phyloP scores from a whole-genome alignment of 805 yeast genomes.

The Starmerella davenportii region DNA sequence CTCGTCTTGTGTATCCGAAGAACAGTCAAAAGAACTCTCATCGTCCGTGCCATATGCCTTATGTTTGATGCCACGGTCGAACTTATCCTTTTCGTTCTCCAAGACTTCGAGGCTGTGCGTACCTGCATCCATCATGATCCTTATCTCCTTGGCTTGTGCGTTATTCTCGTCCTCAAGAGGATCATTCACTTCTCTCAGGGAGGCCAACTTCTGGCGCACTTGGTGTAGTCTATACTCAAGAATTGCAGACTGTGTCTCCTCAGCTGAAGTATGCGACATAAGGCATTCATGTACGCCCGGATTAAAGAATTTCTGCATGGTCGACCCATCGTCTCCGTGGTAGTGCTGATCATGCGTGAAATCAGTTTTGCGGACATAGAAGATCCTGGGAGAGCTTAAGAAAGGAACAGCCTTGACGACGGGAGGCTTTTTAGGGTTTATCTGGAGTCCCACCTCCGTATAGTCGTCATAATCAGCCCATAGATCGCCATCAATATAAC shows the following conservation, averaged over 20 bases:
- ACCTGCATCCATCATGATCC: slow-evolving; percentile 5
- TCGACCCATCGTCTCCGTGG: slow-evolving; percentile 17
- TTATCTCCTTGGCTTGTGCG: slow-evolving; percentile 3
- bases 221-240: slow-evolving; percentile 19
- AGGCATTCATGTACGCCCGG: slow-evolving; percentile 47
- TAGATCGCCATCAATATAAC: slow-evolving; percentile 11
- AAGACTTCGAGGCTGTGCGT: slow-evolving; percentile 1
- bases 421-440: slow-evolving; percentile 12
- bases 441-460: slow-evolving; percentile 37
- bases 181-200: slow-evolving; percentile 17
- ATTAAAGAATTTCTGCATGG: slow-evolving; percentile 32
- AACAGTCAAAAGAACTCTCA: background rate
- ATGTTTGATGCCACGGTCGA: slow-evolving; percentile 1
- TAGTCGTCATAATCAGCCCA: slow-evolving; percentile 73
- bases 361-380: slow-evolving; percentile 48
- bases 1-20: background rate
- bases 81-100: slow-evolving; percentile 7
- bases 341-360: slow-evolving; percentile 25
- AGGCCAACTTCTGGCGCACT: slow-evolving; percentile 20
- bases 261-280: slow-evolving; percentile 22
- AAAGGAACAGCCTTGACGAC: slow-evolving; percentile 40
- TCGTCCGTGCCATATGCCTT: background rate
- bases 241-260: slow-evolving; percentile 17
- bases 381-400: slow-evolving; percentile 47
- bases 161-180: slow-evolving; percentile 5